phyloP scores from a whole-genome alignment of 2,329 filamentous ascomycete species.

The Beauveria sp. region DNA sequence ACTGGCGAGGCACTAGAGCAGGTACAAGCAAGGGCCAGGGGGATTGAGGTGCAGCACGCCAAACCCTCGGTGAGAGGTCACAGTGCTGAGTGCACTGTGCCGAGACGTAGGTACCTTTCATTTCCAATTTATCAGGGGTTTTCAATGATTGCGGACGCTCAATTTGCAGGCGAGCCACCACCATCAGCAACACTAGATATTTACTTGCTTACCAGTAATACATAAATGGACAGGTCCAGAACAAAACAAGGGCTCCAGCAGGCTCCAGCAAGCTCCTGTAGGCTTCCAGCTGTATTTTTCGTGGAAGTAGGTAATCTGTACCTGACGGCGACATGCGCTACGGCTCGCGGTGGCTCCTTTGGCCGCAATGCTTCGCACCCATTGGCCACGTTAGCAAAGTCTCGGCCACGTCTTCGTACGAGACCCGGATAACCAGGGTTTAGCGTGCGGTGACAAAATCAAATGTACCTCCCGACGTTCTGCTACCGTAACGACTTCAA shows the following conservation, averaged over 20 bases:
- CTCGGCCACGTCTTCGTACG: not conserved
- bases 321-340: no score
- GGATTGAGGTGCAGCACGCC: not conserved
- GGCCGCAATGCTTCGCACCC: slow-evolving; percentile 21
- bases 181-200: no score
- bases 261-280: no score
- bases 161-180: no score
- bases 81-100: not conserved
- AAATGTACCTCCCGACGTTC: not conserved
- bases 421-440: not conserved
- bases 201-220: no score
- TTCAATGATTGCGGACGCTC: no score
- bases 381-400: slow-evolving; percentile 15
- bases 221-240: no score
- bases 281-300: no score
- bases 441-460: not conserved
- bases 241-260: no score
- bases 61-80: not conserved
- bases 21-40: not conserved
- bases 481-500: not conserved
- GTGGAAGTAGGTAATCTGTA: no score
- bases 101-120: no score
- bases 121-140: slow-evolving; percentile 6
- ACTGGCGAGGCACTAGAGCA: not conserved
- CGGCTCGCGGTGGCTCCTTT: not conserved